These are phyloP conservation scores for Ceratopteris richardii DNA, from an alignment of 75 land plant species.

Conservation along the genomic window DNA sequence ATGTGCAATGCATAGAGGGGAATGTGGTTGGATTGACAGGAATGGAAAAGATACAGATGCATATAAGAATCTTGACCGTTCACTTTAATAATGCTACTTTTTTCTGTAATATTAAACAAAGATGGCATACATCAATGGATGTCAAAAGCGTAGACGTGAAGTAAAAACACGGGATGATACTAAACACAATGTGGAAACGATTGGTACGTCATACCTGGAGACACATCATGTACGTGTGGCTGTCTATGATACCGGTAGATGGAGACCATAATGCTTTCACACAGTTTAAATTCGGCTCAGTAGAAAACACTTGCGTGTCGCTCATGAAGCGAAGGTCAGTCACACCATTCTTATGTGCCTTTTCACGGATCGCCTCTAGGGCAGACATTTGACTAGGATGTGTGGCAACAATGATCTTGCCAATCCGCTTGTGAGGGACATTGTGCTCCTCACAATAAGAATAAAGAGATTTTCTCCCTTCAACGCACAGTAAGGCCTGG, in stretches of 20 bases:
- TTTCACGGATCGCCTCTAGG: conserved; percentile 32
- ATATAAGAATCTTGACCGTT: too few species aligned
- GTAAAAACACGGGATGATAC: too few species aligned
- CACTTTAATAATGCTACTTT: too few species aligned
- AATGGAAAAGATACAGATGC: too few species aligned
- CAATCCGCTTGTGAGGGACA: conserved; percentile 65
- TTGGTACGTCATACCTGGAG: conserved; percentile 60
- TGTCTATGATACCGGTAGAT: conserved; percentile 76
- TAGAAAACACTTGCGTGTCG: conserved; percentile 45
- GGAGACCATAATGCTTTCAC: conserved; percentile 80
- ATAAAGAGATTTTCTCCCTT: conserved; percentile 74
- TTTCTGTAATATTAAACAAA: too few species aligned
- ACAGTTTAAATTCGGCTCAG: conserved; percentile 82
- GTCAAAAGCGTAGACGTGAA: too few species aligned
- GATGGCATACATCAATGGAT: too few species aligned
- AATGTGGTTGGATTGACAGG: too few species aligned
- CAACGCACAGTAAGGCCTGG: conserved; percentile 78
- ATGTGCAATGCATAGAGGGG: too few species aligned
- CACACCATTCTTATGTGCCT: conserved; percentile 71
- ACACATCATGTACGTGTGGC: conserved; percentile 82
- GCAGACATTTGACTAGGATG: conserved; percentile 36
- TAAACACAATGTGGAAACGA: too few species aligned
- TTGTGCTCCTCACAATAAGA: conserved; percentile 48
- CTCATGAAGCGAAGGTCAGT: conserved; percentile 58
- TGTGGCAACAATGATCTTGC: conserved; percentile 94